Base-by-base conservation (phyloP, 1,284 basidiomycete species). In the Pyrrhoderma lamaoense region DNA sequence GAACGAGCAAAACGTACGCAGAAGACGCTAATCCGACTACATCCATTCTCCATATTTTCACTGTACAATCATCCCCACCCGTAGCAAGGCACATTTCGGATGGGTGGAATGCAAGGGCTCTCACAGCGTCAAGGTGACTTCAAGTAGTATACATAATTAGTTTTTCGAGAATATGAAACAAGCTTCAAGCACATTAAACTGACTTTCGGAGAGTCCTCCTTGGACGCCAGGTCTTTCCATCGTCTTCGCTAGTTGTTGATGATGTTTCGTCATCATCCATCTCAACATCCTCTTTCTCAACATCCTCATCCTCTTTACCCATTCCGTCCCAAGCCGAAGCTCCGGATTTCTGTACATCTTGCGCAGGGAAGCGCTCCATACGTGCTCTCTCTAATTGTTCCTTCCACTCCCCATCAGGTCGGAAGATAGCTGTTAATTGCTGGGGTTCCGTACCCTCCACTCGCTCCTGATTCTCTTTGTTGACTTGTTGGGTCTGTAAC, bases 41-140 rank as follows among this genome's bases (percentile, higher is more conserved):
- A 59, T 91, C 88, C 71, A 93, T 78, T 56, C 88, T 77, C 95
- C 95, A 99, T 56, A 97, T 82, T 69, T 98, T 99, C 59, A 99
- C 85, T 11, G 93, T 95, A 65, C 82, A 89, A 65, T 99, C 96
- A 66, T 97, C 94, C 37, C 92, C 90, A 36, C 89, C 95, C 39
- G 90, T 93, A 8, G 90, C 92, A 40, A 98, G 71, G 55, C 85
- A 82, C 45, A 92, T 69, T 58, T 92, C 88, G 27, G 73, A 84
- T 0, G 86, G 87, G 64, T 93, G 88, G 74, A 96, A 95, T 0
- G 88, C 83, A 21, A 97, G 74, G 8, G 91, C 85, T 45, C 93
- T 83, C 34, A 97, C 93, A 22, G 91, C 83, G 67, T 98, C 95
- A 57, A 98, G 74, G 66, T 99, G 95, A 67, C 92, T 94, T 61